A percentile compares a stretch with the other conserved stretches of the same genome.
Conservation (phyloP, 2,329 filamentous ascomycete genomes). For the Amphichorda felina region DNA sequence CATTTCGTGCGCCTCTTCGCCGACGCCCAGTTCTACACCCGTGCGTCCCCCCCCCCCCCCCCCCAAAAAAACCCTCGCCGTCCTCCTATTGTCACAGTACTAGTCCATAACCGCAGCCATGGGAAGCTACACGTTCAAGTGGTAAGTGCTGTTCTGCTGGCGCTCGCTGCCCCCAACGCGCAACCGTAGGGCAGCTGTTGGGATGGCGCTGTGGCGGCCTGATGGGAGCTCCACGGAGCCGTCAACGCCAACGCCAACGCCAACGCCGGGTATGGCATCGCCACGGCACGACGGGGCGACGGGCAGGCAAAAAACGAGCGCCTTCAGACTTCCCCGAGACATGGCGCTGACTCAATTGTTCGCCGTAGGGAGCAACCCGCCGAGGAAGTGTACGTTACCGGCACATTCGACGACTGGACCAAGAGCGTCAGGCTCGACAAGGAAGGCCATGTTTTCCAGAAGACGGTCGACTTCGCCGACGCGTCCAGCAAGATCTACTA, state of each 20-base stretch:
- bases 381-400: slow-evolving; percentile 85
- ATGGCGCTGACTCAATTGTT: slow-evolving; percentile 9
- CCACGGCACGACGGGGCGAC: background rate
- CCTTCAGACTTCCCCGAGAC: slow-evolving; percentile 10
- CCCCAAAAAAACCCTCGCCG: too few relatives aligned
- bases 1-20: slow-evolving; percentile 91
- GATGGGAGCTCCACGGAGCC: background rate
- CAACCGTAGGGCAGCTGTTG: background rate
- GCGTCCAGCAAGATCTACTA: slow-evolving; percentile 69
- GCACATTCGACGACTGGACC: slow-evolving; percentile 89
- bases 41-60: slow-evolving; percentile 37
- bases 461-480: slow-evolving; percentile 63
- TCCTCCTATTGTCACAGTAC: background rate
- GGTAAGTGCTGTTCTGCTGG: slow-evolving; percentile 33
- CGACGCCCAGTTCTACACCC: slow-evolving; percentile 87
- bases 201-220: background rate
- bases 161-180: background rate
- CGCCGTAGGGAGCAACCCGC: slow-evolving; percentile 68
- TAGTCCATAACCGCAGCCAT: slow-evolving; percentile 23
- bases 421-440: slow-evolving; percentile 78
- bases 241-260: background rate
- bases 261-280: background rate
- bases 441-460: slow-evolving; percentile 61
- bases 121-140: slow-evolving; percentile 60
- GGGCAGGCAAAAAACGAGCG: background rate